phyloP scores from a whole-genome alignment of 331 rosid species.

The Pyrus hybrid region DNA sequence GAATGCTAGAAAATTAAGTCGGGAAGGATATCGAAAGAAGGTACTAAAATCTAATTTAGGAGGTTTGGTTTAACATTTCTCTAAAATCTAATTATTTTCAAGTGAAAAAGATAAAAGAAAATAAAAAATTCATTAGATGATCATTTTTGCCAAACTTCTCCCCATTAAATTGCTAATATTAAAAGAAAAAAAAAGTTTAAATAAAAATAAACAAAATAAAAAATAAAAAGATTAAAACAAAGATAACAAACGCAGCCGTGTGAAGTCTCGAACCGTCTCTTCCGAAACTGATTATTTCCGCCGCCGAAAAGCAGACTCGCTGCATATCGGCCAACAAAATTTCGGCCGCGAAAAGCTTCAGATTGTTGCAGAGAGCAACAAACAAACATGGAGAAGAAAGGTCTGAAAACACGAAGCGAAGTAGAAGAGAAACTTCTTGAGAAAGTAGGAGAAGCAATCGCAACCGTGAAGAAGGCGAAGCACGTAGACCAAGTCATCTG shows the following conservation, averaged over 20 bases:
- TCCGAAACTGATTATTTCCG: neutral
- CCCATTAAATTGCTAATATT: too few relatives aligned
- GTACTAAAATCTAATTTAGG: too few relatives aligned
- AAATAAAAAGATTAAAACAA: too few relatives aligned
- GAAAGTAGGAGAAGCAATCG: constrained; percentile 57
- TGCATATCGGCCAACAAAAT: neutral
- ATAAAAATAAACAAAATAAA: too few relatives aligned
- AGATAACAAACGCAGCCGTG: neutral
- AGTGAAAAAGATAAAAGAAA: neutral
- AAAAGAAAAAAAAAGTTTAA: neutral
- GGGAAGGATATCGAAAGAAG: too few relatives aligned
- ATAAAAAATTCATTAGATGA: too few relatives aligned
- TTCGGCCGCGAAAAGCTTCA: neutral
- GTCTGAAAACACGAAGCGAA: constrained; percentile 30
- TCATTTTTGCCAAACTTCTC: too few relatives aligned
- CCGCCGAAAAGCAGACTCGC: neutral
- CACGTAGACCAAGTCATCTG: constrained; percentile 69
- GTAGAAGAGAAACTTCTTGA: constrained; percentile 33
- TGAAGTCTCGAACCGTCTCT: neutral
- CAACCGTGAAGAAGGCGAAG: constrained; percentile 43
- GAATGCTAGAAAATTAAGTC: too few relatives aligned
- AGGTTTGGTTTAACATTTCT: neutral
- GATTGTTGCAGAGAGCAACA: neutral
- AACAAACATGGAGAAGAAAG: constrained; percentile 9
- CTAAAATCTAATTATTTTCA: neutral